Base-by-base conservation (phyloP, 495 filamentous ascomycete species). In the Penicillium salamii region DNA sequence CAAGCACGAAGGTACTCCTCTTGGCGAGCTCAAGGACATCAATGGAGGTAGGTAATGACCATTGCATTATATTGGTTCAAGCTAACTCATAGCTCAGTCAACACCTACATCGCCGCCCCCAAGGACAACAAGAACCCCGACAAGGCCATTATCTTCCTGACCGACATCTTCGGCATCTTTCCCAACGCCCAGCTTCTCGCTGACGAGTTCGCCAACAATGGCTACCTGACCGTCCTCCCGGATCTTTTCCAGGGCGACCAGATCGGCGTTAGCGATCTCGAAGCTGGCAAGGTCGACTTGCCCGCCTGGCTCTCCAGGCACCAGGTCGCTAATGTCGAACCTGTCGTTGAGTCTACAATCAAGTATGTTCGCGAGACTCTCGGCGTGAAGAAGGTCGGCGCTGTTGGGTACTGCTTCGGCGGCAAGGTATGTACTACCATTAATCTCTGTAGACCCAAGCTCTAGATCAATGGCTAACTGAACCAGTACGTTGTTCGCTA, bases 141-240 rank as follows among this genome's bases (percentile, higher is more conserved):
- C 15, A 74, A 69, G 55, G 71, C 67, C 34, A 51, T 76, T 44
- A 14, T 76, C 49, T 62, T 72, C 64, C 56, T 89, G 34, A 78
- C 82, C 29, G 87, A 90, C 54, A 78, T 88, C 58, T 78, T 88
- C 58, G 79, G 86, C 50, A 80, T 89, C 66, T 90, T 82, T 76
- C 71, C 80, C 64, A 95, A 95, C 71, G 74, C 80, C 61, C 75
- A 91, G 72, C 80, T 96, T 65, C 74, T 91, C 49, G 89, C 89
- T 49, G 90, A 95, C 72, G 85, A 89, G 63, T 89, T 79, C 52
- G 90, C 90, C 49, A 83, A 81, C 58, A 87, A 88, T 61, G 90
- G 90, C 35, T 96, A 91, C 67, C 76, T 87, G 17, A 83, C 82
- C 36, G 66, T 91, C 18, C 73, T 95, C 55, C 79, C 88, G 48